Evolutionary conservation across 345 rosid genomes (phyloP).

Genomic region (Nasturtium officinale): DNA sequence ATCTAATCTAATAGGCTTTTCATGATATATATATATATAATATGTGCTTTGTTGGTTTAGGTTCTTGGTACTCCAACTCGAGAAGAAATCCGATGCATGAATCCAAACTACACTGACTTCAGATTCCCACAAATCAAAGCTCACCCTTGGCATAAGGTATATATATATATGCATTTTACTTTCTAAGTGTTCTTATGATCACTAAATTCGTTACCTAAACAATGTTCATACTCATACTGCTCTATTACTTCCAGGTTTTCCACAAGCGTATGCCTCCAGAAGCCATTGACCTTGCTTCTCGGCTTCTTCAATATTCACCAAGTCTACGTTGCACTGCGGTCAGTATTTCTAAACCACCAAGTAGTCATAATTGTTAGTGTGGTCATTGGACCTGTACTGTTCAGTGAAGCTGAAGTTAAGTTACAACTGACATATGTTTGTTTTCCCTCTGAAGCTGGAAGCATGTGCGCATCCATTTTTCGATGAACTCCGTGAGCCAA

Average conservation of each 20-base stretch:
- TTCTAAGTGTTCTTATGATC: neutral
- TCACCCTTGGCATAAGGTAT: conserved; percentile 87
- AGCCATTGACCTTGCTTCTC: conserved; percentile 83
- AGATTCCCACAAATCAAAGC: conserved; percentile 81
- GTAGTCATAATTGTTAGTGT: neutral
- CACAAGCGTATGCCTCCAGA: conserved; percentile 89
- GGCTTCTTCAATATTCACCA: conserved; percentile 85
- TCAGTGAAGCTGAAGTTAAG: neutral
- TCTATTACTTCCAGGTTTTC: conserved; percentile 53
- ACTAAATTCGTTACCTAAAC: neutral
- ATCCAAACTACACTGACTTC: conserved; percentile 78
- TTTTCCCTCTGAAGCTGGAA: conserved; percentile 58
- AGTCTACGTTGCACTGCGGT: conserved; percentile 81
- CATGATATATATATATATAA: neutral
- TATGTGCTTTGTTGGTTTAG: conserved; percentile 46
- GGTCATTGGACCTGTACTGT: neutral
- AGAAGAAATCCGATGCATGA: conserved; percentile 93
- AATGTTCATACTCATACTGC: neutral
- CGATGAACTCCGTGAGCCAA: conserved; percentile 80
- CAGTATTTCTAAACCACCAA: conserved; percentile 37
- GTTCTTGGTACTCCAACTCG: conserved; percentile 94
- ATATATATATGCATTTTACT: neutral
- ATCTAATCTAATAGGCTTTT: neutral
- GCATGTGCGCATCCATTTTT: conserved; percentile 83
- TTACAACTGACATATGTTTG: neutral